Conservation (phyloP, 2,329 filamentous ascomycete species). For the Apiospora malaysiana region DNA sequence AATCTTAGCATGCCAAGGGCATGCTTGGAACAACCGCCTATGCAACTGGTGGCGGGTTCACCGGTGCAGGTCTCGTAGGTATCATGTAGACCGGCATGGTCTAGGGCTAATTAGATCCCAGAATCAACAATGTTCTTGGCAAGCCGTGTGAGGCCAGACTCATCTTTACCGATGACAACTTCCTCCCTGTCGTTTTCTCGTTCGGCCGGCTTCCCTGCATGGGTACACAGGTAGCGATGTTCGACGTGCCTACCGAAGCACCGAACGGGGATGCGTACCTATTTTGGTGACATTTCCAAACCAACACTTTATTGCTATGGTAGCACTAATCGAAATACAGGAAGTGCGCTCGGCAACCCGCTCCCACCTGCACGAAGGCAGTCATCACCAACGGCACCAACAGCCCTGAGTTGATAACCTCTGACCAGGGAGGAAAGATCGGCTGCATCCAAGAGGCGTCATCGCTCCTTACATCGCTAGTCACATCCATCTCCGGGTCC, state of each 20-base stretch:
- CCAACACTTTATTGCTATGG: not conserved
- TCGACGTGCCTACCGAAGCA: not conserved
- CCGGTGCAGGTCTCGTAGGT: not conserved
- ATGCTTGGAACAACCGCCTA: not conserved
- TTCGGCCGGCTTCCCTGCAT: slow-evolving; percentile 9
- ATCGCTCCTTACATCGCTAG: not conserved
- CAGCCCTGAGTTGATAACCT: slow-evolving; percentile 1
- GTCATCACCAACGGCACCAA: not conserved
- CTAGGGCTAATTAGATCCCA: not conserved
- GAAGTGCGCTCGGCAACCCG: slow-evolving; percentile 1
- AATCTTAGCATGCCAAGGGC: slow-evolving; percentile 6
- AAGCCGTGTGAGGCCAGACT: slow-evolving; percentile 1
- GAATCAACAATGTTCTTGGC: slow-evolving; percentile 1
- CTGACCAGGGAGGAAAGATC: slow-evolving; percentile 6
- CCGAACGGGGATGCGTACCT: slow-evolving; percentile 3
- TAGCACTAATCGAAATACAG: slow-evolving; percentile 1
- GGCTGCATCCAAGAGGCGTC: not conserved
- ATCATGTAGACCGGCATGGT: not conserved
- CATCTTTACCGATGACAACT: slow-evolving; percentile 8
- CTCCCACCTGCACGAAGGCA: slow-evolving; percentile 10
- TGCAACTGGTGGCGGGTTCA: not conserved
- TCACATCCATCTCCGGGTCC: not conserved
- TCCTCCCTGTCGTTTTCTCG: slow-evolving; percentile 11
- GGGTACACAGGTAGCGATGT: not conserved
- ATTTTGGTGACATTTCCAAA: slow-evolving; percentile 5